phyloP scores from a whole-genome alignment of 495 filamentous ascomycete genomes.

The Talaromyces liani region DNA sequence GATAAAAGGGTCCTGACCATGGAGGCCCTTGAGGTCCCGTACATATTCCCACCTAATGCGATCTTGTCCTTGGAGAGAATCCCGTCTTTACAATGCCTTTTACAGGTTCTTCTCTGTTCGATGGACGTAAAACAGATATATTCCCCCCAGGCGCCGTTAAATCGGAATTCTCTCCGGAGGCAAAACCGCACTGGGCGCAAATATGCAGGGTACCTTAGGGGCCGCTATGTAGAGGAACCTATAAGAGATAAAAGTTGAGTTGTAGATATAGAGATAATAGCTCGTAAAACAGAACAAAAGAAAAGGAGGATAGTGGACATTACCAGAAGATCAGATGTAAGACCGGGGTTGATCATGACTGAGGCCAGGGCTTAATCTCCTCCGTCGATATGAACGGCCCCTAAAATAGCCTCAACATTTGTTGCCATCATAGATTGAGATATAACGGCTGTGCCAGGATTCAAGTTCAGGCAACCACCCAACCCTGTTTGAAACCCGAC shows the following conservation, averaged over 20 bases:
- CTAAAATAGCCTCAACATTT: slow-evolving; percentile 13
- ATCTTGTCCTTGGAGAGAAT: not conserved
- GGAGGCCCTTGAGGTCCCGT: not conserved
- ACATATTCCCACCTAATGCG: not conserved
- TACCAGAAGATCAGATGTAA: slow-evolving; percentile 5
- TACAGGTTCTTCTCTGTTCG: not conserved
- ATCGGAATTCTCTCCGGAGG: not conserved
- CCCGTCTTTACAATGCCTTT: not conserved
- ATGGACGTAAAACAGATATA: not conserved
- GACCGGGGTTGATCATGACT: not conserved
- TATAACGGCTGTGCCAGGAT: slow-evolving; percentile 6
- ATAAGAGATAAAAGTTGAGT: not conserved
- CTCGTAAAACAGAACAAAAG: not conserved
- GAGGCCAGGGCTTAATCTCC: not conserved
- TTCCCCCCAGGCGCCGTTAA: not conserved
- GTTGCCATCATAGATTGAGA: slow-evolving; percentile 11
- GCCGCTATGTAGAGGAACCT: slow-evolving; percentile 1
- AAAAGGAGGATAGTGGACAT: not conserved
- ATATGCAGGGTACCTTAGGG: not conserved
- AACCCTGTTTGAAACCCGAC: slow-evolving; percentile 7
- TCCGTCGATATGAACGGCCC: slow-evolving; percentile 9
- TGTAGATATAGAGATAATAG: not conserved
- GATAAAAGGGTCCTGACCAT: not conserved
- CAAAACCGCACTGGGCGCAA: not conserved
- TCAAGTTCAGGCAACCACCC: slow-evolving; percentile 6